phyloP scores from a whole-genome alignment of 352 stramenopile genomes.

The Phytopythium delawarense region DNA sequence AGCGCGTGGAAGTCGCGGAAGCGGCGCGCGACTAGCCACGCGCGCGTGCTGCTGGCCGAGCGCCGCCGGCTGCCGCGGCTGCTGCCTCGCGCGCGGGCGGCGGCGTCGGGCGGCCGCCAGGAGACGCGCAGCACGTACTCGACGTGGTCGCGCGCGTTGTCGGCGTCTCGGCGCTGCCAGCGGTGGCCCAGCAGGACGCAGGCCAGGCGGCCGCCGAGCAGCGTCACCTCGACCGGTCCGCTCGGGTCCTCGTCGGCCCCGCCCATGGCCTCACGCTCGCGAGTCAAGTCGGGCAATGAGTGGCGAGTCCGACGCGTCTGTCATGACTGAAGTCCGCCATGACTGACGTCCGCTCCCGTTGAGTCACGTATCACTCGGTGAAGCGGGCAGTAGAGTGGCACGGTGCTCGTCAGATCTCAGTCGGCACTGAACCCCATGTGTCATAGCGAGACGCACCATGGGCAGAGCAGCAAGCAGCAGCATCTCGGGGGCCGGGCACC shows the following conservation, averaged over 20 bases:
- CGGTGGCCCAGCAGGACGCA: constrained; percentile 8
- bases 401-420: neutral
- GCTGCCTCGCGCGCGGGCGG: too few relatives aligned
- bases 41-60: neutral
- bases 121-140: constrained; percentile 9
- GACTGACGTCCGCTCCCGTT: neutral
- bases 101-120: neutral
- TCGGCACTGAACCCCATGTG: neutral
- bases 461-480: too few relatives aligned
- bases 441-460: neutral
- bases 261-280: neutral
- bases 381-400: constrained; percentile 1
- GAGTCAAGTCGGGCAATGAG: neutral
- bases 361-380: neutral
- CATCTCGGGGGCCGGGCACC: neutral
- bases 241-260: too few relatives aligned
- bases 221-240: neutral
- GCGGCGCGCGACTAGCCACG: constrained; percentile 2
- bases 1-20: constrained; percentile 7
- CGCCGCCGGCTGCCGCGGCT: neutral
- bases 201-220: neutral
- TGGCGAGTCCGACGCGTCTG: neutral
- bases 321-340: neutral
- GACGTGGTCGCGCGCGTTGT: constrained; percentile 3
- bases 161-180: constrained; percentile 5